Evolutionary conservation across 2,329 filamentous ascomycete species (phyloP).

Genomic region (Exophiala xenobiotica): DNA sequence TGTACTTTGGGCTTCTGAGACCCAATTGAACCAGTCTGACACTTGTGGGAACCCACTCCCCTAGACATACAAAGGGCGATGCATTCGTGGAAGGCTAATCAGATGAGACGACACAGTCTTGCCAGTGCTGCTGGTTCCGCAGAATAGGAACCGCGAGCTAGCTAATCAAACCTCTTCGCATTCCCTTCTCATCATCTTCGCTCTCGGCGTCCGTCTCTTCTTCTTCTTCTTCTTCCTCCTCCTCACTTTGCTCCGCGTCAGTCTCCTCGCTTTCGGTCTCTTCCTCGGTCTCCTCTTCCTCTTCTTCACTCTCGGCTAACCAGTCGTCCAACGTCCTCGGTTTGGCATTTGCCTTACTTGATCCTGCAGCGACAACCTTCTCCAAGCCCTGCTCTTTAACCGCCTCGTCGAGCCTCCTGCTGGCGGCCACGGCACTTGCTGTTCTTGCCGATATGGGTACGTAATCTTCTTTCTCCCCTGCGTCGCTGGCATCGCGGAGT

Average conservation of each 20-base stretch:
- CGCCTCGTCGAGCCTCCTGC: conserved; percentile 44
- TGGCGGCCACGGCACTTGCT: conserved; percentile 38
- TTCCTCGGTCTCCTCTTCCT: conserved; percentile 56
- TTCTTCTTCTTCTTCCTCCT: conserved; percentile 12
- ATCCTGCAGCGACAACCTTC: conserved; percentile 30
- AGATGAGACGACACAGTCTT: too few relatives aligned
- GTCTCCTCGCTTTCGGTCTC: conserved; percentile 43
- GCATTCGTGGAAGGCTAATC: too few relatives aligned
- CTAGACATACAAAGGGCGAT: too few relatives aligned
- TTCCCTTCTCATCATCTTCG: conserved; percentile 6
- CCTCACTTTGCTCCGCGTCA: conserved; percentile 1
- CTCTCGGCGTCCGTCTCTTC: conserved; percentile 3
- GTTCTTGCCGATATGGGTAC: conserved; percentile 36
- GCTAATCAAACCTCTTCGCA: conserved; percentile 8
- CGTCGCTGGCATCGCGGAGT: conserved; percentile 62
- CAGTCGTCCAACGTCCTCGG: conserved; percentile 90
- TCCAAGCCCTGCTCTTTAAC: conserved; percentile 42
- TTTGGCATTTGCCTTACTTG: conserved; percentile 40
- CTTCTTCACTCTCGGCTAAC: conserved; percentile 71
- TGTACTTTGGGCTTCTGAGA: too few relatives aligned
- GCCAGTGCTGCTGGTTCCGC: too few relatives aligned
- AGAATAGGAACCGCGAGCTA: too few relatives aligned
- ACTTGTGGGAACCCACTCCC: too few relatives aligned
- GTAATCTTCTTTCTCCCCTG: conserved; percentile 30
- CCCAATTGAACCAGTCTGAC: too few relatives aligned